Percentiles rank a stretch among this genome's conserved stretches.
Evolutionary conservation across 371 early-diverging fungal species (phyloP).

Genomic region (Mucor indicus): DNA sequence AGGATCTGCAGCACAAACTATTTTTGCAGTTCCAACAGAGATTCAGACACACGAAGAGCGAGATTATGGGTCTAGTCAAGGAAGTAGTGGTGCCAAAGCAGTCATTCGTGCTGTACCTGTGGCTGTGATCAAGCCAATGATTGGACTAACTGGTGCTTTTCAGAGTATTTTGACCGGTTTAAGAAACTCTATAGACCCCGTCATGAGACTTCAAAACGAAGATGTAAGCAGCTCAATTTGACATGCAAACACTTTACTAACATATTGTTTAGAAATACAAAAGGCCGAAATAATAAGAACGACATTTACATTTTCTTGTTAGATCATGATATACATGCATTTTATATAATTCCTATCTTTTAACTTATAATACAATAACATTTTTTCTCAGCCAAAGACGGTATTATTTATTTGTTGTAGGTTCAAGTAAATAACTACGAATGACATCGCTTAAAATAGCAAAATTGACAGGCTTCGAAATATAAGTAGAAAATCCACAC

Average conservation of each 20-base stretch:
- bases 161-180: slow-evolving; percentile 90
- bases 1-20: slow-evolving; percentile 79
- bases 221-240: no score
- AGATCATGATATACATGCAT: no score
- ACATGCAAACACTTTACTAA: no score
- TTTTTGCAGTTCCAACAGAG: slow-evolving; percentile 87
- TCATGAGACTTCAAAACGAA: slow-evolving; percentile 71
- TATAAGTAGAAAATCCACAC: slow-evolving; percentile 59
- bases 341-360: no score
- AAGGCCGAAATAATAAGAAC: no score
- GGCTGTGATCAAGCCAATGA: slow-evolving; percentile 94
- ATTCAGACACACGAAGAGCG: background rate
- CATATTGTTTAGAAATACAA: no score
- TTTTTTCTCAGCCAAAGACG: no score
- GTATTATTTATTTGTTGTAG: slow-evolving; percentile 2
- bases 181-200: slow-evolving; percentile 87
- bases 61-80: background rate
- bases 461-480: slow-evolving; percentile 67
- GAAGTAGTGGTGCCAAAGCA: slow-evolving; percentile 32
- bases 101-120: slow-evolving; percentile 91
- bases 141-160: slow-evolving; percentile 92
- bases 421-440: slow-evolving; percentile 35
- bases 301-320: no score
- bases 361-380: no score
- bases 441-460: slow-evolving; percentile 59